A percentile compares a stretch with the other conserved stretches of the same genome.
phyloP scores from a whole-genome alignment of 768 basidiomycete genomes.

The Ramaria sp. region DNA sequence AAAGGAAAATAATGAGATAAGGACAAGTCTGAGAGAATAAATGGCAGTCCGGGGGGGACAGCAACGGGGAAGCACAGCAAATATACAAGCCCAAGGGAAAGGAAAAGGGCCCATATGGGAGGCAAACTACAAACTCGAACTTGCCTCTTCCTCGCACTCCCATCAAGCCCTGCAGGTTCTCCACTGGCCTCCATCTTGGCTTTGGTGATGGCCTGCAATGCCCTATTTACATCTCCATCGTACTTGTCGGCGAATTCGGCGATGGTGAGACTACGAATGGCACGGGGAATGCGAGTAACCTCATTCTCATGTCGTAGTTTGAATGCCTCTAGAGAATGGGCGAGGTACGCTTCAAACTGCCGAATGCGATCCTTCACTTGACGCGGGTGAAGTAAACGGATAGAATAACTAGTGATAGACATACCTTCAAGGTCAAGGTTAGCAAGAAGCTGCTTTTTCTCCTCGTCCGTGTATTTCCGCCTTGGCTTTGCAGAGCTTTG shows the following conservation, averaged over 20 bases:
- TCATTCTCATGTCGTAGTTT: slow-evolving; percentile 65
- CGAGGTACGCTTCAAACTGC: slow-evolving; percentile 67
- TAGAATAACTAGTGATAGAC: slow-evolving; percentile 11
- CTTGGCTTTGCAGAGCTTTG: not conserved
- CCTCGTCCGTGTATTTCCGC: slow-evolving; percentile 44
- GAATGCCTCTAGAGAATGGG: slow-evolving; percentile 64
- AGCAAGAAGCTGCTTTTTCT: slow-evolving; percentile 62
- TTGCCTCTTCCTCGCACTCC: slow-evolving; percentile 52
- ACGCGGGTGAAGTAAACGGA: not conserved
- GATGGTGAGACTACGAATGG: slow-evolving; percentile 61
- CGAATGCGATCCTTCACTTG: slow-evolving; percentile 63
- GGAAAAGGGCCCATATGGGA: too few species aligned
- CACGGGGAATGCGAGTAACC: slow-evolving; percentile 63
- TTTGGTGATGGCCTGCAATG: slow-evolving; percentile 55
- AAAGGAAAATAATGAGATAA: too few species aligned
- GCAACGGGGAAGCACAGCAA: too few species aligned
- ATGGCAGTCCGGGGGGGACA: too few species aligned
- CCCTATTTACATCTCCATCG: slow-evolving; percentile 62
- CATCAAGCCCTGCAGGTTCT: slow-evolving; percentile 32
- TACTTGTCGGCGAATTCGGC: slow-evolving; percentile 72
- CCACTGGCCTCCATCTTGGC: slow-evolving; percentile 36
- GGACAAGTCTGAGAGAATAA: too few species aligned
- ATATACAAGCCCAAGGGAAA: too few species aligned
- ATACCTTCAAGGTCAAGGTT: slow-evolving; percentile 77
- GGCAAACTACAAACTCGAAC: not conserved